Percentiles rank a stretch among this genome's conserved stretches.
These are phyloP conservation scores for Phaeosphaeriaceae sp. DNA, from an alignment of 2,329 filamentous ascomycete species.

Conservation along the genomic window DNA sequence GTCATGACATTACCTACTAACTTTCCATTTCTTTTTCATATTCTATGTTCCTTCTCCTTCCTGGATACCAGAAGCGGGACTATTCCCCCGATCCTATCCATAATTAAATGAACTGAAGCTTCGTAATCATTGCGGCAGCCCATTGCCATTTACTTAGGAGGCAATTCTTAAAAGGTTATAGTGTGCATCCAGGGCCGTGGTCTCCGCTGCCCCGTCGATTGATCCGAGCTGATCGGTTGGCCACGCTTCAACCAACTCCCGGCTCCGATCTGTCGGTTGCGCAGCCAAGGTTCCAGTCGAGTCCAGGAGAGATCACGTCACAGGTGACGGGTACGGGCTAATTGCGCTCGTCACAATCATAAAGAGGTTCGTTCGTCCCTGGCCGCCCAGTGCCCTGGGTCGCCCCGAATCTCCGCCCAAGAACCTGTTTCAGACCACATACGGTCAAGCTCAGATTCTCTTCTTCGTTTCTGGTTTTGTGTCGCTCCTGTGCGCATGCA, in stretches of 20 bases:
- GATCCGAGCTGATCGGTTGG: constrained; percentile 38
- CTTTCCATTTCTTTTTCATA: no score
- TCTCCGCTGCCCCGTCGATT: constrained; percentile 30
- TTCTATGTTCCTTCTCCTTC: no score
- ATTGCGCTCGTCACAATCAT: constrained; percentile 21
- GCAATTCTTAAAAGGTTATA: constrained; percentile 30
- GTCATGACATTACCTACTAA: no score
- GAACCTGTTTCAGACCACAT: constrained; percentile 13
- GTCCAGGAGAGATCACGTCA: constrained; percentile 25
- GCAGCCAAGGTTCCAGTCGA: constrained; percentile 14
- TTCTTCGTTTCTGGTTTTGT: no score
- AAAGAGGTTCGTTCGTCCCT: constrained; percentile 18
- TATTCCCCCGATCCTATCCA: no score
- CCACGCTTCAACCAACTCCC: constrained; percentile 31
- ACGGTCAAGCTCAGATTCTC: constrained; percentile 11
- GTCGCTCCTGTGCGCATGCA: no score
- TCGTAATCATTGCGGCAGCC: no score
- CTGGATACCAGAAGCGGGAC: no score
- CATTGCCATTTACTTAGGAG: no score
- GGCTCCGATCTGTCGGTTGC: constrained; percentile 40
- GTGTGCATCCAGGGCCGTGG: constrained; percentile 37
- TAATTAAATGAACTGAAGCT: no score
- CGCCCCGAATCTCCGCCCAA: constrained; percentile 18
- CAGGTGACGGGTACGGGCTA: constrained; percentile 15
- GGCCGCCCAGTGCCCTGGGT: constrained; percentile 20